Percentiles rank a stretch among this genome's conserved stretches.
Conservation (phyloP, 1,284 basidiomycete genomes). For the Kwoniella shivajii region DNA sequence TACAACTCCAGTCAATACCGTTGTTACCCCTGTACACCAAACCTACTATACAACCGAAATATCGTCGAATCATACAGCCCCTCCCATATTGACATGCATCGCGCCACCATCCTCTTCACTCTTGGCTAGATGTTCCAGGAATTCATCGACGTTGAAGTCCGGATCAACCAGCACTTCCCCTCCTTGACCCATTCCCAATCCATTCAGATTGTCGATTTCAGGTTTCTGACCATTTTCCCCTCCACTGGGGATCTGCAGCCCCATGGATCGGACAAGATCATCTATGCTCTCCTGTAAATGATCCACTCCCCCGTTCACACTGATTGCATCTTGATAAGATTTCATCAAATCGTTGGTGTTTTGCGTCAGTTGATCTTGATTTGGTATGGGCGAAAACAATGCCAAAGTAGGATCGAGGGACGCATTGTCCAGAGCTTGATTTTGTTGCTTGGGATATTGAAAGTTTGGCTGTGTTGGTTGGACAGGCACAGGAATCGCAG, state of each 20-base stretch:
- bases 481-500: neutral
- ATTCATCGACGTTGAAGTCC: constrained; percentile 51
- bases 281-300: constrained; percentile 71
- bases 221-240: constrained; percentile 5
- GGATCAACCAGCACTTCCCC: constrained; percentile 22
- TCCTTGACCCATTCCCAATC: constrained; percentile 14
- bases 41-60: too few species aligned
- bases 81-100: too few species aligned
- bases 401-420: constrained; percentile 41
- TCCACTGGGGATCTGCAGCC: constrained; percentile 56
- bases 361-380: constrained; percentile 30
- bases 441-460: neutral
- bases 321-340: constrained; percentile 64
- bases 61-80: too few species aligned
- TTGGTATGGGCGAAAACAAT: constrained; percentile 44
- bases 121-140: constrained; percentile 40
- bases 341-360: constrained; percentile 57
- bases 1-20: too few species aligned
- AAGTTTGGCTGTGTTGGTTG: neutral
- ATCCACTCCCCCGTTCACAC: constrained; percentile 72
- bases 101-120: constrained; percentile 17
- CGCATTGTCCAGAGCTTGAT: neutral
- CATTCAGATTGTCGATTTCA: neutral
- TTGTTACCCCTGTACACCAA: too few species aligned
- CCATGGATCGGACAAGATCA: constrained; percentile 69